These are phyloP conservation scores for Candida sojae DNA, from an alignment of 1,139 yeast species.

Conservation along the genomic window DNA sequence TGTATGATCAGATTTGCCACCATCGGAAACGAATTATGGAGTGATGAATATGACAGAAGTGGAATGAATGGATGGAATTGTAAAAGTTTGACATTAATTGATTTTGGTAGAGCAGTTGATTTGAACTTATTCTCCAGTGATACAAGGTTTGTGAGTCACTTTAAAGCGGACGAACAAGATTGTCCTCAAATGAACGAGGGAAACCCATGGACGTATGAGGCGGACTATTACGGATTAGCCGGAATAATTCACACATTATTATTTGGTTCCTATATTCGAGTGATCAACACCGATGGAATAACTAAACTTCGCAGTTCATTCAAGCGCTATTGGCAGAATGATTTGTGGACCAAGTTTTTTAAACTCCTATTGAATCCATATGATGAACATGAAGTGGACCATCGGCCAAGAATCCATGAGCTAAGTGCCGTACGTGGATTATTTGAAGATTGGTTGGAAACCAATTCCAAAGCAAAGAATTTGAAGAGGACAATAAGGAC, in stretches of 20 bases:
- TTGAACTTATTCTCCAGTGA: constrained; percentile 53
- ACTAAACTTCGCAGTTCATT: constrained; percentile 46
- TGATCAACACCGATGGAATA: constrained; percentile 27
- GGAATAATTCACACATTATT: constrained; percentile 71
- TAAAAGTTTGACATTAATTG: constrained; percentile 69
- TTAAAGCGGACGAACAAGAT: constrained; percentile 72
- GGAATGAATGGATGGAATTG: constrained; percentile 50
- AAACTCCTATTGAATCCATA: constrained; percentile 64
- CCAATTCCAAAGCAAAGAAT: constrained; percentile 18
- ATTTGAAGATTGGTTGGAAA: constrained; percentile 48
- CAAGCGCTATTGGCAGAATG: constrained; percentile 78
- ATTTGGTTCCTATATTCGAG: constrained; percentile 64
- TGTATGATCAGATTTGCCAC: constrained; percentile 68
- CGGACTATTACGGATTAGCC: constrained; percentile 86
- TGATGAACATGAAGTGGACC: constrained; percentile 9
- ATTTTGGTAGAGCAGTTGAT: constrained; percentile 84
- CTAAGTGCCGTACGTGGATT: constrained; percentile 33
- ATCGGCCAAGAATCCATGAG: constrained; percentile 37
- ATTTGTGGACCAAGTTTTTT: constrained; percentile 70
- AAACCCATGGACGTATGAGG: constrained; percentile 74
- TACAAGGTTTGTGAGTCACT: constrained; percentile 58
- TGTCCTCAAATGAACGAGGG: constrained; percentile 71
- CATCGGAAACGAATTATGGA: constrained; percentile 18
- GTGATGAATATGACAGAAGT: constrained; percentile 28
- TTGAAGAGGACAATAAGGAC: constrained; percentile 19